Percentiles rank a stretch among this genome's conserved stretches.
phyloP scores from a whole-genome alignment of 2,329 filamentous ascomycete genomes.

The Westerdykella ornata region DNA sequence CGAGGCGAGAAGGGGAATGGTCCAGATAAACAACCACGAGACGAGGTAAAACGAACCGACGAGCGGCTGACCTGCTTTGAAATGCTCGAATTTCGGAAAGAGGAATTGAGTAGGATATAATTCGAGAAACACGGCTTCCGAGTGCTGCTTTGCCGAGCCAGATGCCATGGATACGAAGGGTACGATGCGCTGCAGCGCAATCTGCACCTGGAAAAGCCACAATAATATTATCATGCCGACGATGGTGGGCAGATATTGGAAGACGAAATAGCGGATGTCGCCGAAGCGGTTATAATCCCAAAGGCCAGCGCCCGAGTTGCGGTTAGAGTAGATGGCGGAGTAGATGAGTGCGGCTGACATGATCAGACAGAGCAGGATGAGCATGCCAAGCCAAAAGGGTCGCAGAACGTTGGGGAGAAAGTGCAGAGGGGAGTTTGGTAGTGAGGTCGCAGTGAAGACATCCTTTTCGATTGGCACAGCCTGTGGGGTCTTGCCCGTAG shows the following conservation, averaged over 20 bases:
- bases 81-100: constrained; percentile 61
- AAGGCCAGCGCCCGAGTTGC: constrained; percentile 53
- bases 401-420: constrained; percentile 69
- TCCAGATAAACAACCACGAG: constrained; percentile 73
- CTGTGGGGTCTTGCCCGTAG: constrained; percentile 5
- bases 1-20: constrained; percentile 72
- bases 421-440: constrained; percentile 47
- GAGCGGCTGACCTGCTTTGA: constrained; percentile 60
- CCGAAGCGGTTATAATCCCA: constrained; percentile 63
- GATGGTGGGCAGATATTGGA: constrained; percentile 76
- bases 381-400: constrained; percentile 54
- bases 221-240: constrained; percentile 65
- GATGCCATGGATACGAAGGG: constrained; percentile 75
- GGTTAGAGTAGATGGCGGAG: constrained; percentile 47
- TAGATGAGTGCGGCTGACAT: constrained; percentile 70
- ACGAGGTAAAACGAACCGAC: constrained; percentile 60
- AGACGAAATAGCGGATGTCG: constrained; percentile 72
- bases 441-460: constrained; percentile 42
- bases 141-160: constrained; percentile 52
- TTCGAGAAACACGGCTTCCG: constrained; percentile 57
- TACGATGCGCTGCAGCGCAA: constrained; percentile 65
- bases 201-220: constrained; percentile 69
- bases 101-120: constrained; percentile 58
- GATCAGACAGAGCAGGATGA: constrained; percentile 57
- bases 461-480: constrained; percentile 22